Evolutionary conservation across 257 asterid genomes (phyloP), one percentile per base, ranked within the genome.

Genomic region (Henckelia pumila): DNA sequence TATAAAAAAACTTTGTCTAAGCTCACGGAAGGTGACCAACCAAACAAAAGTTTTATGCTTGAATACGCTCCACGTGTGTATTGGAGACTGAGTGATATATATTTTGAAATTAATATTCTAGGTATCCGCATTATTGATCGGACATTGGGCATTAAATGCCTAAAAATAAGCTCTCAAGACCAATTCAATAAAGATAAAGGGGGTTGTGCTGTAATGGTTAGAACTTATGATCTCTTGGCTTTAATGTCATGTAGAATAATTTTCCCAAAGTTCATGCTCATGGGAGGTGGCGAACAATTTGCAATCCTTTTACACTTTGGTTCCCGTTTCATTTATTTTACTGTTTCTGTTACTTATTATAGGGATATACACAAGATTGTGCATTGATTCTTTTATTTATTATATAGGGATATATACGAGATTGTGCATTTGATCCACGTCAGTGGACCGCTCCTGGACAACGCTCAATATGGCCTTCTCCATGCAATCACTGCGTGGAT

Each of bases 371-470:
- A 4, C 2, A 13, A 29, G 16, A 19, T 40, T 55, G 53, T 60
- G 40, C 22, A n/a, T 60, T 55, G 17, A 67, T 61, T 67, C 25
- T 70, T 70, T 64, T 64, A 53, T 58, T 53, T 69, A 20, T 68
- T 59, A 58, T 59, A 58, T 67, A 89, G 97, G 84, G 79, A 53
- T 94, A 88, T 59, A 75, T 94, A 71, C 88, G 84, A 59, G 97
- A 88, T 74, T 73, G 78, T 32, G 76, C 99, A 66, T 94, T 87
- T 73, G 95, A 88, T 62, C 89, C 96, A 19, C 88, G 96, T 32
- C 83, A 88, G 44, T 94, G 99, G 99, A 80, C 84, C 26, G 99
- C 96, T 53, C 96, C 99, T 0, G 99, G 99, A 30, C 99, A 94
- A 69, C 81, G 71, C 58, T 76, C 93, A 14, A 80, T 94, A 75